Percentiles rank a stretch among this genome's conserved stretches.
Conservation (phyloP, 805 yeast species). For the Zygosaccharomyces siamensis region DNA sequence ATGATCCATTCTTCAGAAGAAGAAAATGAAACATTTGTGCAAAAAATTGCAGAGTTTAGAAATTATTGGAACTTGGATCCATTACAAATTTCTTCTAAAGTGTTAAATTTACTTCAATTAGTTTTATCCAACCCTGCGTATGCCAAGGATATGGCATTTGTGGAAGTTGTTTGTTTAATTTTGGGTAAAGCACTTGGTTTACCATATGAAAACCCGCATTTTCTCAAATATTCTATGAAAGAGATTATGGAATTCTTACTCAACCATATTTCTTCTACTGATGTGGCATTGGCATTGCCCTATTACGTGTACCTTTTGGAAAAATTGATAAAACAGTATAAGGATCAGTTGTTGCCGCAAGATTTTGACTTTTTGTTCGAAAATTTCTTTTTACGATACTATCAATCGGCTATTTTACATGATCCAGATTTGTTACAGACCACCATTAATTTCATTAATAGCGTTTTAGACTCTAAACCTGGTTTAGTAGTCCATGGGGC, state of each 20-base stretch:
- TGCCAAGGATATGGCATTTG: slow-evolving; percentile 43
- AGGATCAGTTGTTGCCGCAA: slow-evolving; percentile 30
- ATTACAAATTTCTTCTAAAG: slow-evolving; percentile 38
- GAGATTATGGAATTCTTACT: slow-evolving; percentile 28
- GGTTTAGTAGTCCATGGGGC: slow-evolving; percentile 38
- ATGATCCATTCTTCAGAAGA: slow-evolving; percentile 51
- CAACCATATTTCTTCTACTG: slow-evolving; percentile 24
- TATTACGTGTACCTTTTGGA: slow-evolving; percentile 44
- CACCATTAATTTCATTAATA: slow-evolving; percentile 46
- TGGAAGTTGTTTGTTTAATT: slow-evolving; percentile 60
- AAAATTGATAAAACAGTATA: slow-evolving; percentile 40
- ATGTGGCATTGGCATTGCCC: slow-evolving; percentile 38
- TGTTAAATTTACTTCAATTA: slow-evolving; percentile 43
- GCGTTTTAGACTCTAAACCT: slow-evolving; percentile 48
- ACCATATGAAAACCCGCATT: slow-evolving; percentile 32
- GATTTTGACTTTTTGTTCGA: slow-evolving; percentile 38
- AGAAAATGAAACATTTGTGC: slow-evolving; percentile 25
- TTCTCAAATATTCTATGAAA: slow-evolving; percentile 26
- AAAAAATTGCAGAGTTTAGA: slow-evolving; percentile 26
- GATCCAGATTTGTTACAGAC: slow-evolving; percentile 61
- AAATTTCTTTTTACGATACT: slow-evolving; percentile 37
- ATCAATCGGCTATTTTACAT: slow-evolving; percentile 34
- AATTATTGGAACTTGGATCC: slow-evolving; percentile 50
- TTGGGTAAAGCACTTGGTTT: slow-evolving; percentile 36
- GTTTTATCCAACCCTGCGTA: slow-evolving; percentile 34